These are phyloP conservation scores for Populus hybrid DNA, from an alignment of 441 rosid genomes.

Conservation along the genomic window DNA sequence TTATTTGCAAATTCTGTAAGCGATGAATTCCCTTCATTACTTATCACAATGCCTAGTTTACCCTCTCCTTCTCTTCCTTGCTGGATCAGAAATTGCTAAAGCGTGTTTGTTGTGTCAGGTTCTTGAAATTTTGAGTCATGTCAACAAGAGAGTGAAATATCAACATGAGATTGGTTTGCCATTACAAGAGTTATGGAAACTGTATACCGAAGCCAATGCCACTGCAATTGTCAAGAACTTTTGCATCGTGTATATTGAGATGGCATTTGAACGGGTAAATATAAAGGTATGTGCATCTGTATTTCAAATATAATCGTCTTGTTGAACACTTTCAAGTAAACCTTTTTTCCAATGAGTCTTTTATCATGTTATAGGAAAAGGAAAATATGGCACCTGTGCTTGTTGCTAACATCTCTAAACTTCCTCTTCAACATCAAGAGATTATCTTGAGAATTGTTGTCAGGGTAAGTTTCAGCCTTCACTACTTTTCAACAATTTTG, in stretches of 20 bases:
- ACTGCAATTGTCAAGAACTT: constrained; percentile 80
- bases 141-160: constrained; percentile 93
- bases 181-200: constrained; percentile 59
- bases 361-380: constrained; percentile 55
- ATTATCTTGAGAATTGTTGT: constrained; percentile 66
- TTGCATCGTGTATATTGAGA: constrained; percentile 86
- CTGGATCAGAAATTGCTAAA: background rate
- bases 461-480: constrained; percentile 43
- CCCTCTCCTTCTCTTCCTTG: background rate
- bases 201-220: constrained; percentile 58
- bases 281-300: constrained; percentile 47
- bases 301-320: background rate
- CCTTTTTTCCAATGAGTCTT: constrained; percentile 5
- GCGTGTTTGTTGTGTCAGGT: constrained; percentile 43
- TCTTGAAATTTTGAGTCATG: constrained; percentile 93
- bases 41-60: background rate
- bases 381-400: constrained; percentile 69
- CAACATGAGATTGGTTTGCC: constrained; percentile 80
- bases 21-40: background rate
- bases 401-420: constrained; percentile 57
- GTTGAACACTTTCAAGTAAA: background rate
- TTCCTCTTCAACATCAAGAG: constrained; percentile 86
- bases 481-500: background rate
- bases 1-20: background rate
- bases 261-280: constrained; percentile 80